A percentile compares a stretch with the other conserved stretches of the same genome.
Conservation (phyloP, 2,329 filamentous ascomycete genomes). For the Dissoconium aciculare region DNA sequence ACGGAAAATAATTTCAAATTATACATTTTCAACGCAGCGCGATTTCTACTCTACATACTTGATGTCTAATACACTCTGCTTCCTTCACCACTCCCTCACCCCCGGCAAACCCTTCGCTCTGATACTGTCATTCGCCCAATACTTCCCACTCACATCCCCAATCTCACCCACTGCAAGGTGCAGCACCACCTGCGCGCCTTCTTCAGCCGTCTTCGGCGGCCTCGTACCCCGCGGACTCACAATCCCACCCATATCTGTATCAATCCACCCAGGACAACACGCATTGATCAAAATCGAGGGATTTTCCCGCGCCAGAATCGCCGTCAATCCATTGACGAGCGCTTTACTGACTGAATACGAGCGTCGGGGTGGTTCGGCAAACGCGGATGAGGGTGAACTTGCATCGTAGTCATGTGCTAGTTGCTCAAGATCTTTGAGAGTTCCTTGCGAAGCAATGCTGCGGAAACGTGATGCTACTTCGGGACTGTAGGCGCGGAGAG, state of each 20-base stretch:
- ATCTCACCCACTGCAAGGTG: conserved; percentile 24
- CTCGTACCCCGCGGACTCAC: conserved; percentile 12
- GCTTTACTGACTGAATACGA: conserved; percentile 25
- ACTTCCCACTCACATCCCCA: conserved; percentile 20
- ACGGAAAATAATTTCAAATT: too few species aligned
- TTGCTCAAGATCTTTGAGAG: conserved; percentile 16
- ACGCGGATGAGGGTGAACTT: conserved; percentile 3
- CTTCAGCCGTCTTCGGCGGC: conserved; percentile 23
- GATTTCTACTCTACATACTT: conserved; percentile 1
- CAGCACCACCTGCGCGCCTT: conserved; percentile 24
- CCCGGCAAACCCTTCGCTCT: conserved; percentile 18
- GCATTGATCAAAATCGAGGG: conserved; percentile 21
- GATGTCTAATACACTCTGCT: too few species aligned
- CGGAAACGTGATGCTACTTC: conserved; percentile 17
- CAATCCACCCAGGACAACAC: conserved; percentile 27
- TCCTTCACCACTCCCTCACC: conserved; percentile 20
- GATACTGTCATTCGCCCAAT: conserved; percentile 25
- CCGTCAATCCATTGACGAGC: conserved; percentile 22
- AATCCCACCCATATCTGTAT: conserved; percentile 25
- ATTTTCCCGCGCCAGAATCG: conserved; percentile 19
- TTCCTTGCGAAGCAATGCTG: conserved; percentile 7
- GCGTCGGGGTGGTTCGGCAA: conserved; percentile 10
- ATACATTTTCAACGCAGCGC: too few species aligned
- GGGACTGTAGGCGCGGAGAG: conserved; percentile 19
- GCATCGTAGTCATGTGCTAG: conserved; percentile 21